A percentile compares a stretch with the other conserved stretches of the same genome.
These are phyloP conservation scores for Cynara cardunculus DNA, from an alignment of 129 eudicot genomes.

Conservation along the genomic window DNA sequence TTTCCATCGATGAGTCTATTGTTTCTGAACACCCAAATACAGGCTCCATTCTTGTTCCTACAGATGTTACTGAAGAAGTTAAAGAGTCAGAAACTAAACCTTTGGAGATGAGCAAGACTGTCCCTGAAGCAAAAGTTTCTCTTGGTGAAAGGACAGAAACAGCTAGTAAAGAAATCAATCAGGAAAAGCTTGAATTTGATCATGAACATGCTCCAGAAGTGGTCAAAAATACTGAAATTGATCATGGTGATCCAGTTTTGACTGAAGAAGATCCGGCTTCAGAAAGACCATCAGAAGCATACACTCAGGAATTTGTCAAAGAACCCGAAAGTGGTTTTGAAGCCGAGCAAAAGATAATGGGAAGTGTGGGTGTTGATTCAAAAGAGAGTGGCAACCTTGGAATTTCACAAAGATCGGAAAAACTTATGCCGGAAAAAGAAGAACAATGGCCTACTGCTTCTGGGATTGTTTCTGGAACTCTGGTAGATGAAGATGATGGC, in stretches of 20 bases:
- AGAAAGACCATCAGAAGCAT: background rate
- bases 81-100: slow-evolving; percentile 12
- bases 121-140: background rate
- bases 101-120: background rate
- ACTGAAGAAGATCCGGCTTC: slow-evolving; percentile 5
- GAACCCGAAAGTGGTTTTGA: slow-evolving; percentile 15
- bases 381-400: slow-evolving; percentile 13
- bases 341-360: slow-evolving; percentile 3
- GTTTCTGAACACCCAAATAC: slow-evolving; percentile 6
- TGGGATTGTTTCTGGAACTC: slow-evolving; percentile 13
- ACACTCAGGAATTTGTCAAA: slow-evolving; percentile 11
- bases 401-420: slow-evolving; percentile 13
- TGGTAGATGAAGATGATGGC: slow-evolving; percentile 36
- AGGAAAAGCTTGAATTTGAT: slow-evolving; percentile 9
- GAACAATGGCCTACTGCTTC: slow-evolving; percentile 10
- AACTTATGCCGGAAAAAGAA: background rate
- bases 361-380: slow-evolving; percentile 27
- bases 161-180: background rate
- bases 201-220: background rate
- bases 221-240: background rate
- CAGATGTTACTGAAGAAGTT: slow-evolving; percentile 4
- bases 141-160: slow-evolving; percentile 22
- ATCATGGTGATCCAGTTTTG: slow-evolving; percentile 13
- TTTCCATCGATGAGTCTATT: slow-evolving; percentile 12
- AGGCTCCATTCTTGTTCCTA: background rate